A percentile compares a stretch with the other conserved stretches of the same genome.
Evolutionary conservation across 257 asterid species (phyloP).

Genomic region (Agastache rugosa): DNA sequence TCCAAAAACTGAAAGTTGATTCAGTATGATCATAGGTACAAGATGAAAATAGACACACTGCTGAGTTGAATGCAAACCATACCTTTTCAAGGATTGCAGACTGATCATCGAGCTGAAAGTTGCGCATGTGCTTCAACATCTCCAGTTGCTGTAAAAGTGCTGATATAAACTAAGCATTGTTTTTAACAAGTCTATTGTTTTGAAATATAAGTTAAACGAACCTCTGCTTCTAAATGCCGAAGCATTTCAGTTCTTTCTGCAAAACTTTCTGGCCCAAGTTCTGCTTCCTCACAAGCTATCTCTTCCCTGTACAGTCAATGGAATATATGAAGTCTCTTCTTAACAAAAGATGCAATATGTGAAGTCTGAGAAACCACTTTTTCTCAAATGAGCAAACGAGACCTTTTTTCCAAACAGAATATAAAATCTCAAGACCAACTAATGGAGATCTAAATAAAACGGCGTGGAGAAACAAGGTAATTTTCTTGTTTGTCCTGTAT

Average conservation of each 20-base stretch:
- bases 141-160: conserved; percentile 70
- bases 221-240: conserved; percentile 71
- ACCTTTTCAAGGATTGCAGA: conserved; percentile 88
- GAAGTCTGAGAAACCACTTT: conserved; percentile 10
- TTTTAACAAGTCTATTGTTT: conserved; percentile 10
- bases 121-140: conserved; percentile 84
- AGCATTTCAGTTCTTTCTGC: conserved; percentile 66
- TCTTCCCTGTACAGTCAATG: conserved; percentile 70
- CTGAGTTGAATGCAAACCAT: conserved; percentile 49
- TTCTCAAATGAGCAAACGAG: not conserved
- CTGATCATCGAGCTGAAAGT: conserved; percentile 73
- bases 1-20: conserved; percentile 8
- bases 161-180: conserved; percentile 5
- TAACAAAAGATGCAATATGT: not conserved
- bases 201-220: conserved; percentile 22
- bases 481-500: not conserved
- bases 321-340: conserved; percentile 7
- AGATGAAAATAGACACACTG: not conserved
- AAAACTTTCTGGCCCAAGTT: conserved; percentile 77
- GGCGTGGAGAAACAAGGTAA: not conserved
- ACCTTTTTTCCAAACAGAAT: not conserved
- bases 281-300: conserved; percentile 92
- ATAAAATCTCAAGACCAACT: conserved; percentile 7
- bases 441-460: not conserved
- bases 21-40: conserved; percentile 12